These are phyloP conservation scores for Scheffersomyces cryptocercus DNA, from an alignment of 1,139 yeast genomes.

Conservation along the genomic window DNA sequence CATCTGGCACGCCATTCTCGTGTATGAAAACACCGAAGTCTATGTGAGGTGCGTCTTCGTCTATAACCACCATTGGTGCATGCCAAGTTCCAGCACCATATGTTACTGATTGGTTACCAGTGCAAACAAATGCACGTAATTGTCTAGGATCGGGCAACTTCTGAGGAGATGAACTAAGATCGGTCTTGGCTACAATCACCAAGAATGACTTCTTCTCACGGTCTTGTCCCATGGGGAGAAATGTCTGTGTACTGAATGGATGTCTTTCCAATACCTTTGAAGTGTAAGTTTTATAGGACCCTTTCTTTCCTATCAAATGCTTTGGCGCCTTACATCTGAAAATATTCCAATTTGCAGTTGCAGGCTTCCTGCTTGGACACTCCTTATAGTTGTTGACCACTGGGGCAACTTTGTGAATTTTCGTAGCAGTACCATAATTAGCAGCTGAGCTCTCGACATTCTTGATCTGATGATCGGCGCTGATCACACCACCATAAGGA, in stretches of 20 bases:
- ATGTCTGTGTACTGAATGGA: constrained; percentile 88
- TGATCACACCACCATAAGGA: constrained; percentile 46
- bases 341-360: constrained; percentile 75
- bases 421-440: constrained; percentile 92
- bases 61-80: constrained; percentile 89
- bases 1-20: constrained; percentile 76
- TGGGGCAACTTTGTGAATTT: constrained; percentile 72
- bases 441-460: constrained; percentile 49
- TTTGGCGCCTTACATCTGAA: constrained; percentile 79
- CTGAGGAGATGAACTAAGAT: constrained; percentile 29
- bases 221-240: constrained; percentile 80
- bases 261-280: constrained; percentile 85
- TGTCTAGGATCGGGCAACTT: constrained; percentile 61
- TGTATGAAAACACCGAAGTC: constrained; percentile 87
- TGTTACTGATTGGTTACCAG: constrained; percentile 86
- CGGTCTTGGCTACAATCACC: constrained; percentile 76
- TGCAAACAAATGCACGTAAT: constrained; percentile 68
- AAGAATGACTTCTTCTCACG: constrained; percentile 55
- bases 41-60: constrained; percentile 47
- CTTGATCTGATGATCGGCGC: constrained; percentile 46
- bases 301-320: constrained; percentile 46
- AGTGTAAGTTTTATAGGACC: constrained; percentile 37
- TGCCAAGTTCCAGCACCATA: constrained; percentile 77
- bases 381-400: constrained; percentile 51
- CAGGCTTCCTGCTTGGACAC: constrained; percentile 46